phyloP scores from a whole-genome alignment of 2,329 filamentous ascomycete species.

The Sporothrix protearum region DNA sequence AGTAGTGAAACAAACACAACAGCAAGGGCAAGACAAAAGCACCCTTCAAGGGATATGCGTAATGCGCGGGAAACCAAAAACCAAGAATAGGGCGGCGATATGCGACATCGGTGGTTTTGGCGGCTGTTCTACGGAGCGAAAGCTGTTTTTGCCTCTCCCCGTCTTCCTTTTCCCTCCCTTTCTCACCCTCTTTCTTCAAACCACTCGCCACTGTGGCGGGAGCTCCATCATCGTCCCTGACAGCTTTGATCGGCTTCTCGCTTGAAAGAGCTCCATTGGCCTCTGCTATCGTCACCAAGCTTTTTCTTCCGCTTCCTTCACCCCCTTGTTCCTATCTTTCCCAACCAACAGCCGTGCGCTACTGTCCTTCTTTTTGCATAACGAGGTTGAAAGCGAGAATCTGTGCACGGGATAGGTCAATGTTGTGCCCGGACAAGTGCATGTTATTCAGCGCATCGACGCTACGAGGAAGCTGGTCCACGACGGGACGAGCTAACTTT shows the following conservation, averaged over 20 bases:
- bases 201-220: background rate
- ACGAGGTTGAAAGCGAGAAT: background rate
- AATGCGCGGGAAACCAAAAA: background rate
- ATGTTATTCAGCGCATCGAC: conserved; percentile 15
- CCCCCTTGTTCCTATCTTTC: background rate
- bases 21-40: background rate
- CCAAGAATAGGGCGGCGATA: background rate
- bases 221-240: background rate
- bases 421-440: background rate
- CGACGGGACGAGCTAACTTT: background rate
- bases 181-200: background rate
- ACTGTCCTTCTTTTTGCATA: conserved; percentile 6
- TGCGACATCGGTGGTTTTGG: conserved; percentile 2
- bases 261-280: background rate
- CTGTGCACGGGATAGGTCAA: background rate
- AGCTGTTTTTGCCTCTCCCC: background rate
- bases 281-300: background rate
- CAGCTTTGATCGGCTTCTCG: background rate
- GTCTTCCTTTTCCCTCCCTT: background rate
- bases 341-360: background rate
- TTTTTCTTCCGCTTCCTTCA: background rate
- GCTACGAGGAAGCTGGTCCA: background rate
- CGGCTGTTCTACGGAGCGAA: conserved; percentile 6
- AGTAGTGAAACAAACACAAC: background rate
- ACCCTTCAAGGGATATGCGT: background rate